These are phyloP conservation scores for Microcyclosporella mali DNA, from an alignment of 2,329 filamentous ascomycete species.

Conservation along the genomic window DNA sequence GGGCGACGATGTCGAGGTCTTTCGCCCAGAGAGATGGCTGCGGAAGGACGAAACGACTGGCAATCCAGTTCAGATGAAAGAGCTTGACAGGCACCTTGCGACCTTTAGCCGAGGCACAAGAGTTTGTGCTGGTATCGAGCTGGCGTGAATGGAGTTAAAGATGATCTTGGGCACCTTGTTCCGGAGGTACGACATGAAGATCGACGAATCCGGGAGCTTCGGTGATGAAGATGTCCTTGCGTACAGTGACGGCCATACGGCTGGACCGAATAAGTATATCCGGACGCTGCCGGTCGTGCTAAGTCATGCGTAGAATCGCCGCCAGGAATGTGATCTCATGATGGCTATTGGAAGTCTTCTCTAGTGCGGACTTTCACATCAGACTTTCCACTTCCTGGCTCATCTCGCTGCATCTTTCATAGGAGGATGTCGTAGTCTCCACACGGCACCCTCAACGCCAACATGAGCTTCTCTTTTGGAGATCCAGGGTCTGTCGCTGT, in stretches of 20 bases:
- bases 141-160: conserved; percentile 9
- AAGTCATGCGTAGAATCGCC: background rate
- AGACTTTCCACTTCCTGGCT: too few relatives aligned
- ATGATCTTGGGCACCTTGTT: conserved; percentile 6
- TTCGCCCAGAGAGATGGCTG: conserved; percentile 4
- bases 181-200: conserved; percentile 5
- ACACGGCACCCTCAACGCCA: conserved; percentile 30
- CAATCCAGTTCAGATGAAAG: background rate
- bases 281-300: conserved; percentile 4
- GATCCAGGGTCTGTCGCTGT: conserved; percentile 24
- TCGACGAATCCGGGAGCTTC: background rate
- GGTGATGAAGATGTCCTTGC: conserved; percentile 7
- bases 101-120: conserved; percentile 6
- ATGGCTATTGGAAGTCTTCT: too few relatives aligned
- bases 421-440: conserved; percentile 30
- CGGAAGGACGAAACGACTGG: background rate
- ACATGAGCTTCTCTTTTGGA: conserved; percentile 18
- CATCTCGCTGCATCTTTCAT: conserved; percentile 1
- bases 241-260: conserved; percentile 7
- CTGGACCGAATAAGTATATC: conserved; percentile 9
- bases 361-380: too few relatives aligned
- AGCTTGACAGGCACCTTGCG: conserved; percentile 6
- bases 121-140: conserved; percentile 9
- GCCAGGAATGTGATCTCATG: too few relatives aligned
- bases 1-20: conserved; percentile 2